Evolutionary conservation across 371 early-diverging fungal genomes (phyloP), one percentile per base, ranked within the genome.

Genomic region (Apophysomyces sp.): DNA sequence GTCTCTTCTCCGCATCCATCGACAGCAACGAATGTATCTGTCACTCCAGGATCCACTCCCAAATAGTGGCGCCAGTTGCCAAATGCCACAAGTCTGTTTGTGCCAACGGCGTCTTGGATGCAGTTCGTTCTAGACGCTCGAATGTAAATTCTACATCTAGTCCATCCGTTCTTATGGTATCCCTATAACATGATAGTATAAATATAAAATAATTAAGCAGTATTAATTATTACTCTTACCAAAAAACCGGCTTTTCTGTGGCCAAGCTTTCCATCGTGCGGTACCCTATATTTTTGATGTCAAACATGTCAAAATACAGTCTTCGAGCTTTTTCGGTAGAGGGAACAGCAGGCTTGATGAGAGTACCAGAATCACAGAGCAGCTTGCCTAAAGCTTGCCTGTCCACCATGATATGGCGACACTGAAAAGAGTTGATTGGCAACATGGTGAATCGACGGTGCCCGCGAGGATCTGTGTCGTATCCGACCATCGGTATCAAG

Each of bases 381-480:
- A 41, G 1, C 2, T 41, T 41, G 9, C 41, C 41, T 18, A 41
- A 41, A 41, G 41, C 41, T 18, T 16, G 41, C 6, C 11, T 15
- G 41, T 12, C 41, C 11, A 41, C 7, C 11, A n/a, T 41, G 41
- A 41, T 11, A 16, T 7, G 21, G 11, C 16, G 41, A 9, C 41
- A 41, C n/a, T 41, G 21, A 3, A 41, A 41, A 41, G 41, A 15
- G 16, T 4, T 15, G 12, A 40, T n/a, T 16, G 41, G 41, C 15
- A 57, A 26, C 8, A 57, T 28, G n/a, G 29, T 40, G 16, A 57
- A 57, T 24, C 41, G 37, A 26, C 57, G 12, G 30, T 28, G 40
- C 9, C 41, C 39, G n/a, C 31, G 21, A 9, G 57, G 30, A 30
- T 57, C 39, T 41, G 57, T 40, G n/a, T 57, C n/a, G n/a, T n/a